phyloP scores from a whole-genome alignment of 768 basidiomycete genomes.

The Lactarius quietus region DNA sequence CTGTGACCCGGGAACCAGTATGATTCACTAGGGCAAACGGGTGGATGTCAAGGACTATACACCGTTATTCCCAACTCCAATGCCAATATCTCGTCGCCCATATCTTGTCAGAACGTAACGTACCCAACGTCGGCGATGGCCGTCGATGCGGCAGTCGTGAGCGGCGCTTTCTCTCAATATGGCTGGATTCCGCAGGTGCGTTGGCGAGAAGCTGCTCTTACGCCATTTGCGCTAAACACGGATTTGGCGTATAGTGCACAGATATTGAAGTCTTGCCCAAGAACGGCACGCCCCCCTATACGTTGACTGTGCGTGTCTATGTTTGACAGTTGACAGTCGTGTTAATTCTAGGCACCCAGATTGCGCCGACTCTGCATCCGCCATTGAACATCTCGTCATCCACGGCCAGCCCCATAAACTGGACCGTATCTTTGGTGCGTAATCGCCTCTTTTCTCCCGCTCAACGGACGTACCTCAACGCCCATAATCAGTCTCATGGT shows the following conservation, averaged over 20 bases:
- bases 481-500: slow-evolving; percentile 42
- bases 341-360: slow-evolving; percentile 33
- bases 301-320: slow-evolving; percentile 44
- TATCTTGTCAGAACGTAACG: slow-evolving; percentile 51
- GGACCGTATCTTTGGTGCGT: slow-evolving; percentile 48
- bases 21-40: slow-evolving; percentile 53
- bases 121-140: slow-evolving; percentile 41
- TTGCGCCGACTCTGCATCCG: slow-evolving; percentile 58
- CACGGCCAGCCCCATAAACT: slow-evolving; percentile 45
- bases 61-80: slow-evolving; percentile 48
- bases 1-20: slow-evolving; percentile 37
- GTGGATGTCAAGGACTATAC: slow-evolving; percentile 58
- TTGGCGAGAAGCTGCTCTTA: background rate
- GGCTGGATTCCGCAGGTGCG: slow-evolving; percentile 57
- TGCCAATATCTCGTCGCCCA: slow-evolving; percentile 32
- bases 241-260: slow-evolving; percentile 42
- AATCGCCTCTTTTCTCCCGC: background rate
- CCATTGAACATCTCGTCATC: slow-evolving; percentile 53
- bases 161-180: slow-evolving; percentile 53
- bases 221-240: background rate
- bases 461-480: slow-evolving; percentile 25
- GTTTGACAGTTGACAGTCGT: background rate
- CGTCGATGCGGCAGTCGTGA: slow-evolving; percentile 41
- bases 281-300: slow-evolving; percentile 60
- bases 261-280: slow-evolving; percentile 51